Evolutionary conservation across 1,284 basidiomycete genomes (phyloP), one percentile per base, ranked within the genome.

Genomic region (Vanrija pseudolonga): DNA sequence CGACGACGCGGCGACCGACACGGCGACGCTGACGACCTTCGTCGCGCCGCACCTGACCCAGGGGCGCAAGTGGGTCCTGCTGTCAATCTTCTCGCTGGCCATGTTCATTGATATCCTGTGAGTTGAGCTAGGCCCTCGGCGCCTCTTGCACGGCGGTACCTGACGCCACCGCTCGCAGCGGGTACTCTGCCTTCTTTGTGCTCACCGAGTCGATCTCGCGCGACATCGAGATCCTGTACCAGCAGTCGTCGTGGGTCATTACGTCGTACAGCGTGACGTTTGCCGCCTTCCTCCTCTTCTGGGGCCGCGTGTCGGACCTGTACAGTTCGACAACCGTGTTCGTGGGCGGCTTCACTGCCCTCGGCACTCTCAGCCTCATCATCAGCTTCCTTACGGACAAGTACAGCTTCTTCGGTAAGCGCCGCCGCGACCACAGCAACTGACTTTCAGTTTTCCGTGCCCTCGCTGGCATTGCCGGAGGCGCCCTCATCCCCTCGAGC

Each of bases 221-320:
- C 2, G 57, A 63, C 50, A 48, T 62, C 20, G 14, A 55, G 15
- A 47, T 67, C 24, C 3, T 41, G 17, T 56, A 59, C 46, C 38
- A 32, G 17, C 53, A 60, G 40, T 51, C 58, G 41, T 46, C 47
- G 6, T 61, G 59, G 59, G 46, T 57, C 38, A 61, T 61, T 53
- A 73, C 65, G 4, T 55, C 67, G 1, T 76, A 73, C 55, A 53
- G 64, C 0, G 65, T 74, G 17, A 71, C 72, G 0, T 76, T 76
- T 41, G 63, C 72, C 0, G 57, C 69, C 1, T 70, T 70, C 57
- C 60, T 68, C 8, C 57, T 71, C 18, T 59, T 68, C 58, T 71
- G 66, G 64, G 72, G 72, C 6, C 63, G 69, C 19, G 62, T 72
- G 0, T 51, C 66, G 8, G 72, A 74, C 50, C 55, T 72, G 11